Base-by-base conservation (phyloP, 164 flowering plant genomes). In the Magnolia changhungtana region DNA sequence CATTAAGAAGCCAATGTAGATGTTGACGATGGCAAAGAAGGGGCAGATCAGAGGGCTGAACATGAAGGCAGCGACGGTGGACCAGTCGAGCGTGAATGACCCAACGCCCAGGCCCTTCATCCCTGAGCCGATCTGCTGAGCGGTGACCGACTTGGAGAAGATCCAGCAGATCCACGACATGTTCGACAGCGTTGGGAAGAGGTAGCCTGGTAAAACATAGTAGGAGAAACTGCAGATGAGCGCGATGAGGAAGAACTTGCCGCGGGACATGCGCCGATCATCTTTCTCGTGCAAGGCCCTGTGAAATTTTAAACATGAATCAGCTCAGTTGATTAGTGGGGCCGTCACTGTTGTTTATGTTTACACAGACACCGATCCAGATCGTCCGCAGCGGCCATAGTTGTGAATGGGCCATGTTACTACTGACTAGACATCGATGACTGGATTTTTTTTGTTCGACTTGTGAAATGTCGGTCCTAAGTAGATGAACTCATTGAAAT, bases 111-210 rank as follows among this genome's bases (percentile, higher is more conserved):
- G 72, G 67, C 89, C 89, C 7, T 20, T 49, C 80, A 84, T 76
- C 14, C 89, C 89, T 1, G 89, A 87, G 13, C 89, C 89, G 1
- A 87, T 49, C 75, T 87, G 89, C 51, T 87, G 89, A 5, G 84
- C 87, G 0, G 84, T 87, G 63, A 87, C 85, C 1, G 89, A 85
- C 64, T 84, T 85, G 52, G 86, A 71, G 74, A 85, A 85, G 65
- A 45, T 78, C 85, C 84, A 85, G 75, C 89, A 87, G 8, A 87
- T 66, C 85, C 84, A 79, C 50, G 89, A 87, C 50, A 87, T 51
- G 74, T 77, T 85, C 7, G 85, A 72, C n/a, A 87, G 77, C 14
- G 87, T 82, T 5, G 84, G 49, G 75, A 87, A 87, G 63, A 87
- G 79, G 81, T 82, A 87, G 20, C 86, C 89, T 8, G 89, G 89